phyloP scores from a whole-genome alignment of 2,329 filamentous ascomycete genomes.

The Rhynchosporium secalis region DNA sequence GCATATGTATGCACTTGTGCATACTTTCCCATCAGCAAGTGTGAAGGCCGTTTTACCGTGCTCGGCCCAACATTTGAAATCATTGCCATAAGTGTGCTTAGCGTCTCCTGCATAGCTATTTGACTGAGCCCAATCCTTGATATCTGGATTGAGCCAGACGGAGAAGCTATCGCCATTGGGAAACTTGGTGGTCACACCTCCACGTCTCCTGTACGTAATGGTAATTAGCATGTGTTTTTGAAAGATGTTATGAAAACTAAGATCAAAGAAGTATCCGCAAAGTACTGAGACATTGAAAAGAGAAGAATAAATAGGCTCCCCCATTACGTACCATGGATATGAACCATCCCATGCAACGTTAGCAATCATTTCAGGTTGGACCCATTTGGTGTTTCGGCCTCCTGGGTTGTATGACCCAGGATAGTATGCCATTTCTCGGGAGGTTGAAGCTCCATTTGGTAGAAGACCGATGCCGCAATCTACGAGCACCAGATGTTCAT shows the following conservation, averaged over 20 bases:
- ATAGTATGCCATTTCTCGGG: constrained; percentile 3
- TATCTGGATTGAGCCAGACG: neutral
- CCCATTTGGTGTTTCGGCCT: neutral
- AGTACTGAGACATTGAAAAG: too few relatives aligned
- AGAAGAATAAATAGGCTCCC: too few relatives aligned
- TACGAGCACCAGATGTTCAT: neutral
- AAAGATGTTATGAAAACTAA: too few relatives aligned
- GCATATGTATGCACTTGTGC: neutral
- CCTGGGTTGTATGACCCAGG: neutral
- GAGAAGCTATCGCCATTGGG: neutral
- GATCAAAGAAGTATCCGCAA: too few relatives aligned
- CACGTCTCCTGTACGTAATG: neutral
- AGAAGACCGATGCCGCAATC: neutral
- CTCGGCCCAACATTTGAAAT: neutral
- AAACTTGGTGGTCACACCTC: neutral
- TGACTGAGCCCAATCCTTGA: neutral
- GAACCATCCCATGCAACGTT: neutral
- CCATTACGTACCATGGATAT: neutral
- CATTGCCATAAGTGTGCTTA: neutral
- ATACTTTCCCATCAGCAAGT: neutral
- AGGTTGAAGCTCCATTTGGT: neutral
- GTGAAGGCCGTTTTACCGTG: neutral
- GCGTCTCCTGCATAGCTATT: neutral
- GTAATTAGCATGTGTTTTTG: too few relatives aligned
- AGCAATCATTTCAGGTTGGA: neutral